A percentile compares a stretch with the other conserved stretches of the same genome.
Evolutionary conservation across 2,329 filamentous ascomycete species (phyloP).

Genomic region (Tothia fuscella): DNA sequence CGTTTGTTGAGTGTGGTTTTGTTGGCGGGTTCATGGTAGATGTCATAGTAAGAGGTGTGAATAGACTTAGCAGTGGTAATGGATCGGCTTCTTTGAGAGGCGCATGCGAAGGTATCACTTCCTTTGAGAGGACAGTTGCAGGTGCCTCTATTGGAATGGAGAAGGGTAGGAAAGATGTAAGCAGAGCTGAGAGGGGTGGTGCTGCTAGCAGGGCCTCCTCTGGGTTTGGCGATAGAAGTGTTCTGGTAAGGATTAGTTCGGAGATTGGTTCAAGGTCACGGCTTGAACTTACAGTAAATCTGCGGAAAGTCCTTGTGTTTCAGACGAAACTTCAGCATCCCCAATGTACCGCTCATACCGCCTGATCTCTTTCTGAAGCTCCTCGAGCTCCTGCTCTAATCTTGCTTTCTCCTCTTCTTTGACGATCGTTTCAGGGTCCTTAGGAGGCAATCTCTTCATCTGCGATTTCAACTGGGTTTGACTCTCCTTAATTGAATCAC

Average conservation of each 20-base stretch:
- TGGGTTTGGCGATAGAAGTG: too few species aligned
- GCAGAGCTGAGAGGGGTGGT: slow-evolving; percentile 21
- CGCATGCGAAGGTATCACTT: slow-evolving; percentile 45
- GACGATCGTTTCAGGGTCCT: not conserved
- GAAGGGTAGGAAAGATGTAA: slow-evolving; percentile 31
- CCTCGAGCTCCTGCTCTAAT: slow-evolving; percentile 1
- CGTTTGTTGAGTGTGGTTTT: slow-evolving; percentile 28
- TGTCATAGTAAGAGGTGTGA: slow-evolving; percentile 54
- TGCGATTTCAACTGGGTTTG: not conserved
- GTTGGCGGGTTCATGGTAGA: slow-evolving; percentile 33
- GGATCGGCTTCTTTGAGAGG: slow-evolving; percentile 52
- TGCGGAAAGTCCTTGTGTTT: too few species aligned
- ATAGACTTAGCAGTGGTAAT: slow-evolving; percentile 56
- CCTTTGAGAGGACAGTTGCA: slow-evolving; percentile 12
- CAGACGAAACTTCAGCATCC: too few species aligned
- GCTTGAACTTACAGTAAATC: too few species aligned
- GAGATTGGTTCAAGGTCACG: too few species aligned
- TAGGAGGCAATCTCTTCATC: not conserved
- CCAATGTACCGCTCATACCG: slow-evolving; percentile 15
- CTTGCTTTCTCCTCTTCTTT: slow-evolving; percentile 4
- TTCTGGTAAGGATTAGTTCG: too few species aligned
- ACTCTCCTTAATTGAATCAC: not conserved
- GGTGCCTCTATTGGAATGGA: slow-evolving; percentile 17
- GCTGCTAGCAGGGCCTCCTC: too few species aligned
- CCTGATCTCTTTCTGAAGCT: slow-evolving; percentile 22